Evolutionary conservation across 1,139 yeast genomes (phyloP).

Genomic region (Diutina rugosa): DNA sequence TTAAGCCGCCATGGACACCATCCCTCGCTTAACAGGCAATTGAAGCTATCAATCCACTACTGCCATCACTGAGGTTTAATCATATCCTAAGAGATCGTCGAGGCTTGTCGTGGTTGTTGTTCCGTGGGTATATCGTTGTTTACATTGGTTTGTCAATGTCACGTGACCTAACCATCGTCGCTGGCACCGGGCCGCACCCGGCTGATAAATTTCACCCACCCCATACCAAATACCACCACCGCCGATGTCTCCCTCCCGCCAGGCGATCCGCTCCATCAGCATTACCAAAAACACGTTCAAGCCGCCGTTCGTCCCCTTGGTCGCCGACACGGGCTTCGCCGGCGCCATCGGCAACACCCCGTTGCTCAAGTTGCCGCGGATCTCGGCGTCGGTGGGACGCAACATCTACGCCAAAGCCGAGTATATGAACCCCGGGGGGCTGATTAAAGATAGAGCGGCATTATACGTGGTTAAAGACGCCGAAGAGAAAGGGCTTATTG

Average conservation of each 20-base stretch:
- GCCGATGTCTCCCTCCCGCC: background rate
- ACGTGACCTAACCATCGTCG: too few species aligned
- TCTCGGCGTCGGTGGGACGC: constrained; percentile 53
- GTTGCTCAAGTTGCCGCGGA: constrained; percentile 46
- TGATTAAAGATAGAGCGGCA: constrained; percentile 88
- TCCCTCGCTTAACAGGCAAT: too few species aligned
- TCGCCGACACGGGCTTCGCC: constrained; percentile 46
- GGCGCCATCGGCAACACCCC: constrained; percentile 88
- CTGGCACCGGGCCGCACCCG: too few species aligned
- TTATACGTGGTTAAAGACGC: constrained; percentile 68
- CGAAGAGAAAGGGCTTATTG: constrained; percentile 51
- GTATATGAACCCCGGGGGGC: constrained; percentile 91
- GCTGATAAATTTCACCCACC: too few species aligned
- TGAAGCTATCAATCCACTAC: too few species aligned
- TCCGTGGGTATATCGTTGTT: too few species aligned
- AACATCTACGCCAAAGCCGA: constrained; percentile 84
- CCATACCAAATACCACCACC: background rate
- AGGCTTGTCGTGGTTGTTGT: too few species aligned
- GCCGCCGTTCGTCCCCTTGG: constrained; percentile 46
- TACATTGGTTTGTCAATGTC: too few species aligned
- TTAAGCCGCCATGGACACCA: too few species aligned
- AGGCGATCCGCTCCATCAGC: background rate
- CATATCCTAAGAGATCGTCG: too few species aligned
- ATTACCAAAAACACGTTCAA: background rate
- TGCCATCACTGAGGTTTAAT: too few species aligned